Conservation (phyloP, 2,329 filamentous ascomycete species). For the Beauveria sp. region DNA sequence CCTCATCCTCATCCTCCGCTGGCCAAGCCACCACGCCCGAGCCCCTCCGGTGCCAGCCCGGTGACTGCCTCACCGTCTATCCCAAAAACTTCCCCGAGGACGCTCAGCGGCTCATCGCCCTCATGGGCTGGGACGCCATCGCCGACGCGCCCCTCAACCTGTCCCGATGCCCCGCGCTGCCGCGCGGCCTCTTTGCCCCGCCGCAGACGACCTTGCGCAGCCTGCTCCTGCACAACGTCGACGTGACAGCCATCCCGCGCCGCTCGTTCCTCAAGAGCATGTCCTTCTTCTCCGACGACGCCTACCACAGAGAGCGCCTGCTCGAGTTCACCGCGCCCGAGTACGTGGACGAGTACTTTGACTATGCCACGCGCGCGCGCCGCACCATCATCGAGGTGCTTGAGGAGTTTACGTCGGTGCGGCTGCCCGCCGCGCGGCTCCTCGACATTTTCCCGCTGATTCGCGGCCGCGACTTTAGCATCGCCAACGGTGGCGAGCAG, state of each 20-base stretch:
- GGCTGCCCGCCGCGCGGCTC: constrained; percentile 67
- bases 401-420: constrained; percentile 79
- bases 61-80: constrained; percentile 73
- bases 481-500: constrained; percentile 61
- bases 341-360: constrained; percentile 84
- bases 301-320: constrained; percentile 70
- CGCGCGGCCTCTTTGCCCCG: constrained; percentile 28
- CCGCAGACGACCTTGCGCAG: constrained; percentile 56
- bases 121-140: constrained; percentile 69
- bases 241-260: constrained; percentile 82
- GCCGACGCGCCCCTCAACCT: constrained; percentile 64
- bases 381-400: constrained; percentile 89
- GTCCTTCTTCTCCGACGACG: constrained; percentile 64
- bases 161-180: constrained; percentile 24
- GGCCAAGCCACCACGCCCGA: constrained; percentile 10
- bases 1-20: too few relatives aligned
- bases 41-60: constrained; percentile 47
- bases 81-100: constrained; percentile 82
- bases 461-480: constrained; percentile 87
- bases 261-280: constrained; percentile 78
- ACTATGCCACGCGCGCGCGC: constrained; percentile 86
- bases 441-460: constrained; percentile 71
- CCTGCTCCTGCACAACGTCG: constrained; percentile 74
- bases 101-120: constrained; percentile 66
- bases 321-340: constrained; percentile 74